Percentiles rank a stretch among this genome's conserved stretches.
Evolutionary conservation across 176 grass and related monocot species (phyloP).

Genomic region (Lolium rigidum): DNA sequence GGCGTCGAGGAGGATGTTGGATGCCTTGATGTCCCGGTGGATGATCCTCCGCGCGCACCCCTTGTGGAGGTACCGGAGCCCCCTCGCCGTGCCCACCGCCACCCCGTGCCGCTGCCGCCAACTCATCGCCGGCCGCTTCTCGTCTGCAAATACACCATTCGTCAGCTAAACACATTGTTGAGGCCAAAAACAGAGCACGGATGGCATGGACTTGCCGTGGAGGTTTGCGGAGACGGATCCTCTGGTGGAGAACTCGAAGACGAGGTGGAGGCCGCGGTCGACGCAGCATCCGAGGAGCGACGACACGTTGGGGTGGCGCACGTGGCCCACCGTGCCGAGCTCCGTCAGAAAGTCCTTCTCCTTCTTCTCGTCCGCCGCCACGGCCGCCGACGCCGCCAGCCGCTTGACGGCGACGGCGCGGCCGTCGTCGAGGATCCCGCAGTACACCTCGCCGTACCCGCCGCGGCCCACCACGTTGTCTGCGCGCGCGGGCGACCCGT

Average conservation of each 20-base stretch:
- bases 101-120: conserved; percentile 76
- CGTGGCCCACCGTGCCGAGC: conserved; percentile 86
- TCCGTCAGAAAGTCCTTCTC: conserved; percentile 94
- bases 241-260: conserved; percentile 74
- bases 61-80: conserved; percentile 91
- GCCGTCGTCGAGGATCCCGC: conserved; percentile 62
- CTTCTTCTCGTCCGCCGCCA: conserved; percentile 75
- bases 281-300: conserved; percentile 85
- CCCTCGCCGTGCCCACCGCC: conserved; percentile 71
- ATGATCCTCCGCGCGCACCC: conserved; percentile 86
- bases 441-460: conserved; percentile 92
- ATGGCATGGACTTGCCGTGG: conserved; percentile 45
- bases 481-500: neutral
- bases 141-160: conserved; percentile 47
- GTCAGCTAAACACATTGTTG: neutral
- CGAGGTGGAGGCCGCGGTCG: conserved; percentile 78
- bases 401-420: conserved; percentile 77
- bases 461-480: conserved; percentile 84
- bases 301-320: conserved; percentile 82
- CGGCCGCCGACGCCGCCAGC: conserved; percentile 52
- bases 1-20: conserved; percentile 77
- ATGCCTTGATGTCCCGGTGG: conserved; percentile 92
- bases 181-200: neutral
- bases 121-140: conserved; percentile 63
- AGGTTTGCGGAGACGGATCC: conserved; percentile 98